phyloP scores from a whole-genome alignment of 2,329 filamentous ascomycete species.

The Colletotrichum salicis region DNA sequence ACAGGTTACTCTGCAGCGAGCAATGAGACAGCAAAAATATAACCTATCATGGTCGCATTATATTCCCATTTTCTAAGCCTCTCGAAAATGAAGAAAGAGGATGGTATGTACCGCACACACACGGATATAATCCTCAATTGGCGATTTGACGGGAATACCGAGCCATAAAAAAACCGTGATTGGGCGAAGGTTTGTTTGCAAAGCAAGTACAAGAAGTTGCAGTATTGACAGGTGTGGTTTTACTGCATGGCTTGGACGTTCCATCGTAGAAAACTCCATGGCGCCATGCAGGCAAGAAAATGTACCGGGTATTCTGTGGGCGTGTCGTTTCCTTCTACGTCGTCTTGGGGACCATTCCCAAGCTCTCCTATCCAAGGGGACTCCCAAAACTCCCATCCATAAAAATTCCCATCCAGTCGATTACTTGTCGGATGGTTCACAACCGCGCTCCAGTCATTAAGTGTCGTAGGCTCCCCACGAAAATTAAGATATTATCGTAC shows the following conservation, averaged over 20 bases:
- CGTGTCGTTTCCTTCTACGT: conserved; percentile 44
- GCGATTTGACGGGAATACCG: conserved; percentile 20
- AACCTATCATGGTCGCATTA: conserved; percentile 39
- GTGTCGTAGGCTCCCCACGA: conserved; percentile 50
- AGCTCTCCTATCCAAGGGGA: conserved; percentile 39
- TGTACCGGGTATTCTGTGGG: conserved; percentile 41
- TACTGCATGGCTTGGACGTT: conserved; percentile 45
- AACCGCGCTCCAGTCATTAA: conserved; percentile 50
- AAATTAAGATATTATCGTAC: conserved; percentile 53
- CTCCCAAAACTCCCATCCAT: conserved; percentile 33
- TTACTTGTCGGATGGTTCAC: conserved; percentile 41
- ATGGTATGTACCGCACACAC: conserved; percentile 36
- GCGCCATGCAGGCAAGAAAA: conserved; percentile 47
- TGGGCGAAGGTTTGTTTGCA: conserved; percentile 38
- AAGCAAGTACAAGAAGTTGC: conserved; percentile 55
- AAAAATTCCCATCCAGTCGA: conserved; percentile 42
- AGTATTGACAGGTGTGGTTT: conserved; percentile 42
- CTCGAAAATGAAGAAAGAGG: conserved; percentile 8
- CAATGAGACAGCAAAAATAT: conserved; percentile 20
- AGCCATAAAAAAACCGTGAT: conserved; percentile 41
- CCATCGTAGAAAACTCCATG: conserved; percentile 45
- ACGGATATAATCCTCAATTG: conserved; percentile 41
- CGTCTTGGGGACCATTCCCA: conserved; percentile 40
- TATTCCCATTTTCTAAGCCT: conserved; percentile 27
- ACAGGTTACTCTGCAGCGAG: conserved; percentile 20